Evolutionary conservation across 176 grass and related monocot genomes (phyloP).

Genomic region (Bothriochloa decipiens): DNA sequence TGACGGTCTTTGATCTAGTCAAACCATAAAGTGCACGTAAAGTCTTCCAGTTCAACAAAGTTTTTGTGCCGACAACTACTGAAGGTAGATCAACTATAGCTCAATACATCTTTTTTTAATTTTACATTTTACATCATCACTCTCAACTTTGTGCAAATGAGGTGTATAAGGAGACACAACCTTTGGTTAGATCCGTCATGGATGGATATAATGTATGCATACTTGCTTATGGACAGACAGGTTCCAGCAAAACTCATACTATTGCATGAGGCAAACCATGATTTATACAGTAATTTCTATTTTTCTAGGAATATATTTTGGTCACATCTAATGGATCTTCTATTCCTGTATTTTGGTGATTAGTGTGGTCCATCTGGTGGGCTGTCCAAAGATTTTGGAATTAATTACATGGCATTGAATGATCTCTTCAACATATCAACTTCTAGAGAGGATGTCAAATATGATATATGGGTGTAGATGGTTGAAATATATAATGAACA

Average conservation of each 20-base stretch:
- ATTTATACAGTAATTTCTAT: slow-evolving; percentile 9
- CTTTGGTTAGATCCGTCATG: slow-evolving; percentile 89
- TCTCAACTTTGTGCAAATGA: slow-evolving; percentile 62
- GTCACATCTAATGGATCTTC: slow-evolving; percentile 37
- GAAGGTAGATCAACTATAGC: slow-evolving; percentile 57
- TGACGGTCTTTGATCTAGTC: slow-evolving; percentile 74
- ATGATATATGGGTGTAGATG: slow-evolving; percentile 84
- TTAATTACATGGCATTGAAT: slow-evolving; percentile 89
- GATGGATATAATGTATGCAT: slow-evolving; percentile 98
- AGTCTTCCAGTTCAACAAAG: slow-evolving; percentile 88
- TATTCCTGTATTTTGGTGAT: slow-evolving; percentile 30
- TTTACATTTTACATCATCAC: slow-evolving; percentile 6
- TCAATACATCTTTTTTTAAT: neutral
- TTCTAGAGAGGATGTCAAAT: slow-evolving; percentile 72
- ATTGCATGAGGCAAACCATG: slow-evolving; percentile 62
- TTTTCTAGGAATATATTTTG: slow-evolving; percentile 21
- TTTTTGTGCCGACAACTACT: slow-evolving; percentile 70
- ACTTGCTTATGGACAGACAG: slow-evolving; percentile 94
- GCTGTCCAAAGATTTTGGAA: slow-evolving; percentile 59
- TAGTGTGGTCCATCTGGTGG: slow-evolving; percentile 77
- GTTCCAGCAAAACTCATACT: slow-evolving; percentile 93
- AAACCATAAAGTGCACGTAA: slow-evolving; percentile 71
- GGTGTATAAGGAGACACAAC: slow-evolving; percentile 75
- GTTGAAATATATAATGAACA: slow-evolving; percentile 95
- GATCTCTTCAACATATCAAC: slow-evolving; percentile 88